phyloP scores from a whole-genome alignment of 805 yeast genomes.

The Pichia pseudocactophila region DNA sequence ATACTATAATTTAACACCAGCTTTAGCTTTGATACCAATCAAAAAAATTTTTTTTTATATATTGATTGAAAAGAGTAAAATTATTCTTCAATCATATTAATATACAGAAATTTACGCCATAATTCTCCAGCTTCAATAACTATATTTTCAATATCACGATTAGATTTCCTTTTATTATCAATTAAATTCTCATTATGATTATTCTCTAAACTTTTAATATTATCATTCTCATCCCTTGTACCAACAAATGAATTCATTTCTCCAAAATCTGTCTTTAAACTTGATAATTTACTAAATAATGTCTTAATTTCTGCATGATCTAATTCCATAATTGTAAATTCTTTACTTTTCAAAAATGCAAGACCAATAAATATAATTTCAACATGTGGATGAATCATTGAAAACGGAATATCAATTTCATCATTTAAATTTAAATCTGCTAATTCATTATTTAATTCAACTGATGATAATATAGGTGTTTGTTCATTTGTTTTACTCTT shows the following conservation, averaged over 20 bases:
- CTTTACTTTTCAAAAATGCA: conserved; percentile 74
- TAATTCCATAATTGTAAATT: conserved; percentile 68
- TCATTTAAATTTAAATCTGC: background rate
- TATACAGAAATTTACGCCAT: conserved; percentile 78
- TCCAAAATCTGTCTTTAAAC: conserved; percentile 25
- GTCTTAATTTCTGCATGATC: conserved; percentile 88
- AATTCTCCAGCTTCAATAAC: conserved; percentile 75
- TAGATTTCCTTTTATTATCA: conserved; percentile 17
- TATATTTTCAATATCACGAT: conserved; percentile 59
- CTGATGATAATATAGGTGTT: conserved; percentile 24
- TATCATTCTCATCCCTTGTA: conserved; percentile 10
- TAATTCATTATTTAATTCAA: background rate
- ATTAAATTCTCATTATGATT: background rate
- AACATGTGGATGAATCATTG: conserved; percentile 63
- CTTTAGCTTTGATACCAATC: too few relatives aligned
- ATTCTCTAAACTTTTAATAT: background rate
- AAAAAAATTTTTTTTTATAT: too few relatives aligned
- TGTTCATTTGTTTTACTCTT: conserved; percentile 18
- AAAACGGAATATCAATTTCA: conserved; percentile 36
- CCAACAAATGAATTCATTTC: conserved; percentile 24
- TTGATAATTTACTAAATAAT: conserved; percentile 51
- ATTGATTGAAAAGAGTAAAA: too few relatives aligned
- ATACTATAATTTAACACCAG: too few relatives aligned
- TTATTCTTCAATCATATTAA: conserved; percentile 42
- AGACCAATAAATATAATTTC: conserved; percentile 68